These are phyloP conservation scores for Ananas comosus DNA, from an alignment of 176 grass and related monocot species.

Conservation along the genomic window DNA sequence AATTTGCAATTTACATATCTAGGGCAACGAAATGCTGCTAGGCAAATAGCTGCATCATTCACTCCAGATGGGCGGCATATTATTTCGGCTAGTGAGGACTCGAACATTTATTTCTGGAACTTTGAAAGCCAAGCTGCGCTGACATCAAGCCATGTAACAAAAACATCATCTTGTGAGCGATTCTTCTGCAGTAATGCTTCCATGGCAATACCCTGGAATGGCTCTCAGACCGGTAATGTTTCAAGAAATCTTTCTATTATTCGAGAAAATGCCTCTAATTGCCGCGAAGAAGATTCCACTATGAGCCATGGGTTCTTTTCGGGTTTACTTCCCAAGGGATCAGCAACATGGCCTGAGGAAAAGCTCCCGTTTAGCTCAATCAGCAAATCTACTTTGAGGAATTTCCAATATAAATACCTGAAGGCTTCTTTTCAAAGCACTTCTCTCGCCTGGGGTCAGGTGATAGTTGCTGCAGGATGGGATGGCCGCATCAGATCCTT, in stretches of 20 bases:
- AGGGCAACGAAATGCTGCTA: slow-evolving; percentile 49
- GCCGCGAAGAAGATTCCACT: slow-evolving; percentile 37
- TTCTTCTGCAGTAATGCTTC: slow-evolving; percentile 47
- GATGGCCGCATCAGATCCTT: slow-evolving; percentile 86
- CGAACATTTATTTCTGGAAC: slow-evolving; percentile 67
- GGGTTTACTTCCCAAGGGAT: slow-evolving; percentile 42
- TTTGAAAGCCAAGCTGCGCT: slow-evolving; percentile 43
- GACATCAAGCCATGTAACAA: slow-evolving; percentile 27
- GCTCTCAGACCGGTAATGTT: slow-evolving; percentile 29
- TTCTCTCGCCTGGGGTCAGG: slow-evolving; percentile 78
- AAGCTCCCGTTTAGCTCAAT: slow-evolving; percentile 39
- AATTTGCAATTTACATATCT: slow-evolving; percentile 3
- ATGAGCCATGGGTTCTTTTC: slow-evolving; percentile 43
- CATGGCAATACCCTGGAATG: slow-evolving; percentile 79
- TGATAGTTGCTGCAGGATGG: slow-evolving; percentile 74
- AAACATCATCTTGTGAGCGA: slow-evolving; percentile 48
- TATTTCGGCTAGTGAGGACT: slow-evolving; percentile 61
- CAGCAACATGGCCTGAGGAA: slow-evolving; percentile 89
- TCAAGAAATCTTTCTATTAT: slow-evolving; percentile 3
- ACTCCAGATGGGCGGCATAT: slow-evolving; percentile 79
- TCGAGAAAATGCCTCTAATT: slow-evolving; percentile 3
- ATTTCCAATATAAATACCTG: slow-evolving; percentile 76
- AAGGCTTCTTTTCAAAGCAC: slow-evolving; percentile 76
- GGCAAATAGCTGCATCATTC: slow-evolving; percentile 69
- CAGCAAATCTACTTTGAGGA: slow-evolving; percentile 37